These are phyloP conservation scores for Trifolium pratense DNA, from an alignment of 306 rosid genomes.

Conservation along the genomic window DNA sequence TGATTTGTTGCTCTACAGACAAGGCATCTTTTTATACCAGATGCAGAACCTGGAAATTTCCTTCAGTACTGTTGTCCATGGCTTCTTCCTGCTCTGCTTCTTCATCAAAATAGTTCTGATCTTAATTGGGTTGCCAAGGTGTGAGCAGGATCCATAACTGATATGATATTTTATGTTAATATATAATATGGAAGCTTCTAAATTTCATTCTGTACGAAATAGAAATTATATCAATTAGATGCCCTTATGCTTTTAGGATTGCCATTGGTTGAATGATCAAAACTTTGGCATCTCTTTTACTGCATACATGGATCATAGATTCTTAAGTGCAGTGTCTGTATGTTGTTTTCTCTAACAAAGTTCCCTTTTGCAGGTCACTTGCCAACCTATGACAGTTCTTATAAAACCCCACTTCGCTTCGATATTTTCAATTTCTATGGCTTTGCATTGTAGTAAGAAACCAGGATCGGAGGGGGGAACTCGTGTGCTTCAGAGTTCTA, in stretches of 20 bases:
- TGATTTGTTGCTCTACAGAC: constrained; percentile 58
- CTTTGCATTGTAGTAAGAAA: constrained; percentile 74
- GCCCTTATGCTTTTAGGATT: constrained; percentile 21
- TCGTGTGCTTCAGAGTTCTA: constrained; percentile 71
- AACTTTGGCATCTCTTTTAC: constrained; percentile 17
- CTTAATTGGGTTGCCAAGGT: constrained; percentile 84
- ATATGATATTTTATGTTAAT: constrained; percentile 17
- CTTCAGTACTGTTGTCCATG: constrained; percentile 80
- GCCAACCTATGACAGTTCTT: constrained; percentile 68
- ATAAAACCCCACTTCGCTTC: constrained; percentile 72
- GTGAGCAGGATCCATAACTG: constrained; percentile 34
- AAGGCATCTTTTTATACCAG: constrained; percentile 75
- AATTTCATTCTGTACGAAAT: neutral
- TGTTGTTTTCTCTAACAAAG: constrained; percentile 41
- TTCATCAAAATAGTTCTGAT: constrained; percentile 65
- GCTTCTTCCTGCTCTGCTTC: constrained; percentile 91
- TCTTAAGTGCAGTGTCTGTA: neutral
- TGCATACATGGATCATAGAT: neutral
- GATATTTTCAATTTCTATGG: constrained; percentile 79
- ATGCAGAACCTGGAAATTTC: constrained; percentile 78
- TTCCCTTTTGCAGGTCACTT: constrained; percentile 65
- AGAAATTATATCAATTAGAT: constrained; percentile 6
- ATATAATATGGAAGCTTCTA: constrained; percentile 35
- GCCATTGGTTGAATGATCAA: constrained; percentile 27
- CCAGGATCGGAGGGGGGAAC: constrained; percentile 72